phyloP scores from a whole-genome alignment of 345 rosid species.

The Pugionium dolabratum region DNA sequence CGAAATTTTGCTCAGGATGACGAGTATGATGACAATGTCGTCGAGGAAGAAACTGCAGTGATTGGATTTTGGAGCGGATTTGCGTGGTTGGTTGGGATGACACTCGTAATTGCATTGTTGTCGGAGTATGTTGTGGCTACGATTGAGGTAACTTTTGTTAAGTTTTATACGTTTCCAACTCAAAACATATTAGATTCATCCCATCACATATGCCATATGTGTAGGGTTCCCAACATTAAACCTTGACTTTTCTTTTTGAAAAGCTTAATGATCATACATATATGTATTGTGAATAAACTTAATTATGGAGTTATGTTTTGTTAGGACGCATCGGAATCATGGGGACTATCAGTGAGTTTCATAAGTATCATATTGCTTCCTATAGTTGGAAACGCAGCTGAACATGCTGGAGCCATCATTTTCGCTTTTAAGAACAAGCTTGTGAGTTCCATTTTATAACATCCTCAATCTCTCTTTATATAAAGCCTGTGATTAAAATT shows the following conservation, averaged over 20 bases:
- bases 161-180: neutral
- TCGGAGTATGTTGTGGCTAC: constrained; percentile 97
- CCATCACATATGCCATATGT: too few species aligned
- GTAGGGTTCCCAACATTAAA: too few species aligned
- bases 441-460: constrained; percentile 41
- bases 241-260: too few species aligned
- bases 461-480: neutral
- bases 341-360: constrained; percentile 94
- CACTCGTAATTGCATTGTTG: constrained; percentile 69
- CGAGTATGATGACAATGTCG: constrained; percentile 44
- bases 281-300: neutral
- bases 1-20: constrained; percentile 41
- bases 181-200: too few species aligned
- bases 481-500: constrained; percentile 9
- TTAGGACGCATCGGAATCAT: constrained; percentile 76
- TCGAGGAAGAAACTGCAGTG: constrained; percentile 63
- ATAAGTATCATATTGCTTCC: constrained; percentile 89
- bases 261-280: neutral
- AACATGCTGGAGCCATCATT: constrained; percentile 88
- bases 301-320: neutral
- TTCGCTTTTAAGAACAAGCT: constrained; percentile 90
- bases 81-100: constrained; percentile 85
- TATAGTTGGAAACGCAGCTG: constrained; percentile 94
- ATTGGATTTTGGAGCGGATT: constrained; percentile 90
- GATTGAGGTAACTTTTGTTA: constrained; percentile 64